Evolutionary conservation across 2,329 filamentous ascomycete species (phyloP), one percentile per base, ranked within the genome.

Genomic region (Ceratocystis colombiana): DNA sequence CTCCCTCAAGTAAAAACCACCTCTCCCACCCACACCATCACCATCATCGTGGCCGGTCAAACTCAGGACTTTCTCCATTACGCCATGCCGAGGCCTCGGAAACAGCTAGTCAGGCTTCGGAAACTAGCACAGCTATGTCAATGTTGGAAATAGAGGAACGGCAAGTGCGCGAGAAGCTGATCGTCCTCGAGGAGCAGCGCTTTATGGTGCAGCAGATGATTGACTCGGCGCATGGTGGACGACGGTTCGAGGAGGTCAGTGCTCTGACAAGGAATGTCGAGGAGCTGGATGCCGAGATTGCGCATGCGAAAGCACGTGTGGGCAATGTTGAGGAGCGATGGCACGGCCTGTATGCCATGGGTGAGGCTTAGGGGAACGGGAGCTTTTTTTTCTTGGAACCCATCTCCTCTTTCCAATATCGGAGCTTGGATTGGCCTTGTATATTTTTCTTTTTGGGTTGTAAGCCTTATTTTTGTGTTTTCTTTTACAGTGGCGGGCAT

Each of bases 151-250:
- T 82, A 0, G 90, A 96, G 73, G 91, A 96, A 74, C 93, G 90
- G 73, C 84, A 89, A 22, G 77, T 95, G 1, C 83, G 88, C 17
- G 91, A 96, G 72, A 80, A 85, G 3, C 77, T 96, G 12, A 88
- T 94, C 37, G 87, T 96, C 5, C 80, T 96, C 0, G 90, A 96
- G 74, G 92, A 96, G 76, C 92, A 96, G 74, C 88, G 86, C 69
- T 96, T 95, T 75, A 85, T 96, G 76, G 90, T 96, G 0, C 84
- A 86, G 46, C 86, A 89, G 71, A 96, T 96, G 90, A 84, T 96
- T 57, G 84, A 83, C 6, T 84, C 87, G 68, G 90, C 91, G 0
- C 87, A 87, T 61, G 87, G 86, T 53, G 84, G 88, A 10, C 80
- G 89, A 33, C 85, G 89, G 67, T 95, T 96, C 70, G 92, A 96